These are phyloP conservation scores for Paecilomyces dactylethromorphus DNA, from an alignment of 2,329 filamentous ascomycete species.

Conservation along the genomic window DNA sequence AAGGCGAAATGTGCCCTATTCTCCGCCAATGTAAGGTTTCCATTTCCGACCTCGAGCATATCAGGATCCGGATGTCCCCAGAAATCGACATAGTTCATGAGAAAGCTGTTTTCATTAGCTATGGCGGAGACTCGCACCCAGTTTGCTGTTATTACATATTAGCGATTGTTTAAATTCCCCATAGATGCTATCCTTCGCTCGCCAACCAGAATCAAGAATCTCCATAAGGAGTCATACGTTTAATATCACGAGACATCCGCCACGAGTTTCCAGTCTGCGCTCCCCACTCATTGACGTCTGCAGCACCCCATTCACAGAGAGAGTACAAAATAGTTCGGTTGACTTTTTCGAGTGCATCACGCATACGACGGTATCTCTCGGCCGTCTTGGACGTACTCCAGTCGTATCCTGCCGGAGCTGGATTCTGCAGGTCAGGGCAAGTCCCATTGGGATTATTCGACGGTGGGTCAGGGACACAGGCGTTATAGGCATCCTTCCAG, in stretches of 20 bases:
- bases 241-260: constrained; percentile 32
- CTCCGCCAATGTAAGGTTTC: constrained; percentile 40
- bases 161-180: not conserved
- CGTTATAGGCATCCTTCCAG: constrained; percentile 33
- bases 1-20: constrained; percentile 46
- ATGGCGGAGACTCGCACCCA: constrained; percentile 34
- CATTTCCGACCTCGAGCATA: constrained; percentile 48
- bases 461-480: constrained; percentile 36
- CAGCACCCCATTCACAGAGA: constrained; percentile 50
- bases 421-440: constrained; percentile 26
- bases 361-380: constrained; percentile 45
- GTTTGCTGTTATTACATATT: constrained; percentile 9
- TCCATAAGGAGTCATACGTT: constrained; percentile 8
- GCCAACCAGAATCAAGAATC: not conserved
- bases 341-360: constrained; percentile 43
- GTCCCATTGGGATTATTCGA: constrained; percentile 35
- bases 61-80: constrained; percentile 48
- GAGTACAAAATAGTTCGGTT: constrained; percentile 45
- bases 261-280: constrained; percentile 43
- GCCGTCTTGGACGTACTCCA: constrained; percentile 44
- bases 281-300: constrained; percentile 46
- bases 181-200: no score
- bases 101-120: constrained; percentile 45
- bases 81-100: constrained; percentile 39
- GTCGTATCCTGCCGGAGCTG: constrained; percentile 44